Evolutionary conservation across 208 protist species (phyloP).

Genomic region (Leishmania gerbilli): DNA sequence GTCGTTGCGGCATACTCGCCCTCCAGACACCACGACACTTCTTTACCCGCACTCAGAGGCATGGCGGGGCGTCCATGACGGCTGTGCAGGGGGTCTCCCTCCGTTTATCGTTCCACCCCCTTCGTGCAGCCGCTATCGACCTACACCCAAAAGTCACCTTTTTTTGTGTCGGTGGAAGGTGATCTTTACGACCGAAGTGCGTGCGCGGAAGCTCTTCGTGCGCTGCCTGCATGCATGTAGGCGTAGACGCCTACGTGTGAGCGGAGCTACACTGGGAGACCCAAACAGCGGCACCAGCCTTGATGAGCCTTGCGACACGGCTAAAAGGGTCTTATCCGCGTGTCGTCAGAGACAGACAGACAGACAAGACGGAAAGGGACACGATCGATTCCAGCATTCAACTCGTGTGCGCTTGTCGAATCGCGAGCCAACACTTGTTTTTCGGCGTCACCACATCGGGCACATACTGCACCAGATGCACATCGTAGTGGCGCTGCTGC

Average conservation of each 20-base stretch:
- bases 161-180: background rate
- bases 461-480: constrained; percentile 59
- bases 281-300: background rate
- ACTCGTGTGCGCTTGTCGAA: background rate
- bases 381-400: background rate
- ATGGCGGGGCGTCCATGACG: background rate
- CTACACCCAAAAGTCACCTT: background rate
- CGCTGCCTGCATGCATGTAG: background rate
- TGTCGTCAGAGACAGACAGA: background rate
- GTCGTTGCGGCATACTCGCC: background rate
- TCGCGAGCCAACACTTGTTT: constrained; percentile 72
- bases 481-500: constrained; percentile 47
- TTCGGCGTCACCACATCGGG: constrained; percentile 79
- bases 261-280: background rate
- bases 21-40: background rate
- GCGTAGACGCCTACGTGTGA: background rate
- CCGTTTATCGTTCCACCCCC: background rate
- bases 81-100: background rate
- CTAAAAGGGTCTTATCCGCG: background rate
- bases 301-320: background rate
- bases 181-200: too few relatives aligned
- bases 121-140: background rate
- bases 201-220: background rate
- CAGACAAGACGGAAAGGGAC: background rate
- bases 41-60: background rate